Conservation (phyloP, 345 rosid species). For the Hypericum androsaemum region DNA sequence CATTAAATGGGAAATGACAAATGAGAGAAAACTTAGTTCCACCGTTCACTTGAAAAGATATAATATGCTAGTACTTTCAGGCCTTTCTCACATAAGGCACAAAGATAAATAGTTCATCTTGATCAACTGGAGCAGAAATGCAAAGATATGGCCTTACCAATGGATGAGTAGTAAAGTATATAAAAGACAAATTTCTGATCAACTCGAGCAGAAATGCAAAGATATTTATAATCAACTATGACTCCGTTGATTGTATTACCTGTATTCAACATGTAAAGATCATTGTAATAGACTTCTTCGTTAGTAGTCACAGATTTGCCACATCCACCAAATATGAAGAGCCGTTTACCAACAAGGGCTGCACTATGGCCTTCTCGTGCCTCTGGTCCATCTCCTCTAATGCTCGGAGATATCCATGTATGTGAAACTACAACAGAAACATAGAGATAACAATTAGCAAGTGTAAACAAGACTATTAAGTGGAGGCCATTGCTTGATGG, state of each 20-base stretch:
- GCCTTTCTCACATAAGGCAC: too few species aligned
- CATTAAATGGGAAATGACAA: too few species aligned
- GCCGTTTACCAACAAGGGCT: slow-evolving; percentile 77
- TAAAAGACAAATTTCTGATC: too few species aligned
- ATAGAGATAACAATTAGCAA: background rate
- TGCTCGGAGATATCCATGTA: slow-evolving; percentile 78
- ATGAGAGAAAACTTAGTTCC: too few species aligned
- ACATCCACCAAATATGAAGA: slow-evolving; percentile 90
- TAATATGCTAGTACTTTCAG: too few species aligned
- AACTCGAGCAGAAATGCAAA: too few species aligned
- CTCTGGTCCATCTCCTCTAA: slow-evolving; percentile 87
- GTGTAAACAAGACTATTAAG: background rate
- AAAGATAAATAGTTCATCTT: too few species aligned
- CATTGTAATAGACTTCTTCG: slow-evolving; percentile 80
- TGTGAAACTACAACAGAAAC: slow-evolving; percentile 48
- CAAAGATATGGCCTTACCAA: too few species aligned
- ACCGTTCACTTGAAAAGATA: too few species aligned
- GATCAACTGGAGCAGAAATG: too few species aligned
- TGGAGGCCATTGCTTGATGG: background rate
- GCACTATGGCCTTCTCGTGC: slow-evolving; percentile 96
- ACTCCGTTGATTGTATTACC: slow-evolving; percentile 33
- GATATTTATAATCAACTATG: background rate
- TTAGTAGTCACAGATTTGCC: slow-evolving; percentile 56
- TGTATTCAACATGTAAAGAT: slow-evolving; percentile 78
- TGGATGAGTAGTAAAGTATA: too few species aligned